These are phyloP conservation scores for Silene vulgaris DNA, from an alignment of 179 eudicot species.

Conservation along the genomic window DNA sequence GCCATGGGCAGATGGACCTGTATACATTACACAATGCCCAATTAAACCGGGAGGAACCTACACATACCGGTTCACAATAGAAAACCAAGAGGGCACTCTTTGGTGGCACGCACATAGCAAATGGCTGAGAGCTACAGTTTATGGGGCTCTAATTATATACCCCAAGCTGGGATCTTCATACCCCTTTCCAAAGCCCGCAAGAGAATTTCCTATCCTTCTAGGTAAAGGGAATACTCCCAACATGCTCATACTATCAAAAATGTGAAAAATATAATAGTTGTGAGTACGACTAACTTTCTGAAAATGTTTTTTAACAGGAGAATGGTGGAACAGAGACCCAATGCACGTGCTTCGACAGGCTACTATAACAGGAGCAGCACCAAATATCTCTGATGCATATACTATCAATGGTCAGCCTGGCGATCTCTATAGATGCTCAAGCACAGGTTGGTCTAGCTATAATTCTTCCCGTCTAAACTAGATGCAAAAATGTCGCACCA, in stretches of 20 bases:
- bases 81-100: conserved; percentile 42
- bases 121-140: conserved; percentile 47
- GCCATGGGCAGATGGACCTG: conserved; percentile 55
- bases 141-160: conserved; percentile 41
- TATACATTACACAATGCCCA: conserved; percentile 44
- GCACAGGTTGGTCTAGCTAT: conserved; percentile 43
- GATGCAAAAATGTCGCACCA: not conserved
- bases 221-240: conserved; percentile 22
- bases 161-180: conserved; percentile 37
- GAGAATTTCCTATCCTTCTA: conserved; percentile 38
- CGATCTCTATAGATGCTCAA: conserved; percentile 69
- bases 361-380: conserved; percentile 62
- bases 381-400: conserved; percentile 75
- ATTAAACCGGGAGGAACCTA: conserved; percentile 42
- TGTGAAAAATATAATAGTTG: not conserved
- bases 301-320: conserved; percentile 10
- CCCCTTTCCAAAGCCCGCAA: conserved; percentile 41
- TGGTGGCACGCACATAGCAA: conserved; percentile 54
- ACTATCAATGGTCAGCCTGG: conserved; percentile 94
- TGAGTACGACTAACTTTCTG: not conserved
- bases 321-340: conserved; percentile 85
- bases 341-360: conserved; percentile 56
- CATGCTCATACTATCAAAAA: not conserved
- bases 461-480: not conserved
- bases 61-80: conserved; percentile 41